A percentile compares a stretch with the other conserved stretches of the same genome.
phyloP scores from a whole-genome alignment of 1,139 yeast genomes.

The Hanseniaspora uvarum region DNA sequence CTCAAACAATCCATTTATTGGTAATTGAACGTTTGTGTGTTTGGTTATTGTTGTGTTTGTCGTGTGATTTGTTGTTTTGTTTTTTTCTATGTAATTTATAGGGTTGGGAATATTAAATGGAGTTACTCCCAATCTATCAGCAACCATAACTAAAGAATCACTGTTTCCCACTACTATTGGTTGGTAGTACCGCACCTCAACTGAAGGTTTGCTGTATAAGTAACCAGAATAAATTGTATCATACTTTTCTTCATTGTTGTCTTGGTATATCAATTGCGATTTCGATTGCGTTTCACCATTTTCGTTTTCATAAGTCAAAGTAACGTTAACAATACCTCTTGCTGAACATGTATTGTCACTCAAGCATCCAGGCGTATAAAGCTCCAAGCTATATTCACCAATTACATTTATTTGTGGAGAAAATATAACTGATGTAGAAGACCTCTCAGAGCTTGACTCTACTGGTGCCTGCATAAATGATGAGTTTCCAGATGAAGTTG shows the following conservation, averaged over 20 bases:
- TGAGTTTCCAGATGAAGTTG: conserved; percentile 23
- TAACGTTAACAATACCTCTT: conserved; percentile 72
- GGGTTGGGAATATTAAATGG: conserved; percentile 18
- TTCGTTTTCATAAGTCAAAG: conserved; percentile 42
- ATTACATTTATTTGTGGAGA: conserved; percentile 61
- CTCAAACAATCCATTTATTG: conserved; percentile 70
- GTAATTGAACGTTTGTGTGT: conserved; percentile 24
- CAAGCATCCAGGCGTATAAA: conserved; percentile 82
- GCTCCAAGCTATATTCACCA: conserved; percentile 62
- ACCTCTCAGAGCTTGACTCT: conserved; percentile 22
- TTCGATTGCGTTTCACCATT: conserved; percentile 33
- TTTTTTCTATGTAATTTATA: conserved; percentile 17
- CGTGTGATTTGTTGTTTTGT: conserved; percentile 16
- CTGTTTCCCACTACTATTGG: conserved; percentile 29
- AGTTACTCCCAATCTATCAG: conserved; percentile 38
- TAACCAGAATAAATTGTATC: conserved; percentile 69
- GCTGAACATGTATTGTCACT: conserved; percentile 55
- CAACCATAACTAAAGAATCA: conserved; percentile 43
- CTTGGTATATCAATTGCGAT: conserved; percentile 52
- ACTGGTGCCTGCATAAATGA: conserved; percentile 33
- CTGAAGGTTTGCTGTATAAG: conserved; percentile 47
- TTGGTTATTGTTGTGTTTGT: conserved; percentile 4
- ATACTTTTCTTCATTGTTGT: conserved; percentile 68
- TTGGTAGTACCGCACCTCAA: conserved; percentile 39
- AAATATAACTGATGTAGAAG: conserved; percentile 41